Conservation (phyloP, 345 rosid species). For the Cardiospermum halicacabum region DNA sequence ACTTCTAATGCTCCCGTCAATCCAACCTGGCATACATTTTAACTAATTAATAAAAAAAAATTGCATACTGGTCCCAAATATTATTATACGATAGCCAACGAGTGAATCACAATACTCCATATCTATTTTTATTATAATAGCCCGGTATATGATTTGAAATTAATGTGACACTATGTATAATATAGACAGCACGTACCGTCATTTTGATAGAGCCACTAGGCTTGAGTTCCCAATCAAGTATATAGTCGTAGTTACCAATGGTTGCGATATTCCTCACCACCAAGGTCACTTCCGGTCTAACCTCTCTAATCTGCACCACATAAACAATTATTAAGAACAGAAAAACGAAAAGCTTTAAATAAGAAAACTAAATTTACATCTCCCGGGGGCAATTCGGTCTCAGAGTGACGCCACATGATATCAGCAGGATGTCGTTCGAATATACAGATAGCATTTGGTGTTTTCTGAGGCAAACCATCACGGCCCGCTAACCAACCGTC, state of each 20-base stretch:
- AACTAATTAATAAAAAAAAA: no score
- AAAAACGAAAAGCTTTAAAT: not conserved
- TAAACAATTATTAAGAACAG: not conserved
- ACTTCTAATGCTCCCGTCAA: conserved; percentile 50
- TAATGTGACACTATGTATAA: no score
- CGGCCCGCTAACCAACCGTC: conserved; percentile 38
- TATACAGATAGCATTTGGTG: conserved; percentile 36
- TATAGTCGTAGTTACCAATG: conserved; percentile 39
- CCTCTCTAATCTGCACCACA: conserved; percentile 40
- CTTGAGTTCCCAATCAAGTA: conserved; percentile 45
- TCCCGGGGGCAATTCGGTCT: conserved; percentile 20
- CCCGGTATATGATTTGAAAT: no score
- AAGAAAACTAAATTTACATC: not conserved
- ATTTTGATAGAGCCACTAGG: conserved; percentile 53
- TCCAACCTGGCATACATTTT: no score
- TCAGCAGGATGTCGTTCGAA: conserved; percentile 57
- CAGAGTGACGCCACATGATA: conserved; percentile 44
- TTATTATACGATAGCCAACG: no score
- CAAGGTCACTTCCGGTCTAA: conserved; percentile 45
- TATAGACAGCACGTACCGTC: no score
- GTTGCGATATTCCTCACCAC: conserved; percentile 52
- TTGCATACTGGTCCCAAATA: no score
- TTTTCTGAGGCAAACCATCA: conserved; percentile 34
- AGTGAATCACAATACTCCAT: no score
- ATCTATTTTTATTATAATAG: no score